Evolutionary conservation across 805 yeast species (phyloP).

Genomic region (Sugiyamaella americana): DNA sequence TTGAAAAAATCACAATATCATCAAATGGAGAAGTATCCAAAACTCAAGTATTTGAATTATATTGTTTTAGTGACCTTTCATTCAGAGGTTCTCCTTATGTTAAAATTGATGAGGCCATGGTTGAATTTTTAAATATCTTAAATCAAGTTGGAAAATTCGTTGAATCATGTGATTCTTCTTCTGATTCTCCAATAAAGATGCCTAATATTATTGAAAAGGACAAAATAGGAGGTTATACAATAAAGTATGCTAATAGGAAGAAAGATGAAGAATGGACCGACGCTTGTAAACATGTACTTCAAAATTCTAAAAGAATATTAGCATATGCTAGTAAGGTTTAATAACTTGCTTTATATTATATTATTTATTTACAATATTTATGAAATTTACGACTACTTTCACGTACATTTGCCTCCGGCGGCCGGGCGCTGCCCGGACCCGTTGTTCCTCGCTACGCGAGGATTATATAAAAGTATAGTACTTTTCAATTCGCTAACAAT

Average conservation of each 20-base stretch:
- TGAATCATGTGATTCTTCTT: conserved; percentile 27
- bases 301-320: conserved; percentile 78
- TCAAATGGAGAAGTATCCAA: conserved; percentile 31
- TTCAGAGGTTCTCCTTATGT: conserved; percentile 65
- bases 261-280: conserved; percentile 82
- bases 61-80: conserved; percentile 66
- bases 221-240: conserved; percentile 68
- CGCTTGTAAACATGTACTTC: conserved; percentile 75
- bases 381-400: too few species aligned
- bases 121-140: conserved; percentile 62
- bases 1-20: conserved; percentile 49
- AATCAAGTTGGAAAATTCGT: conserved; percentile 43
- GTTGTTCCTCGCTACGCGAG: too few species aligned
- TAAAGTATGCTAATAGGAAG: conserved; percentile 56
- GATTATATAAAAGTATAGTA: too few species aligned
- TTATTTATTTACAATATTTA: too few species aligned
- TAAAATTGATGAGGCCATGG: conserved; percentile 74
- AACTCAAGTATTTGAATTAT: conserved; percentile 43
- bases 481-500: too few species aligned
- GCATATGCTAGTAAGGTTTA: conserved; percentile 65
- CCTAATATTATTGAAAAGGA: conserved; percentile 72
- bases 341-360: too few species aligned
- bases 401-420: too few species aligned
- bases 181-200: conserved; percentile 50
- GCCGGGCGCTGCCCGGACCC: too few species aligned